A percentile compares a stretch with the other conserved stretches of the same genome.
Conservation (phyloP, 2,329 filamentous ascomycete genomes). For the Sclerotinia minor region DNA sequence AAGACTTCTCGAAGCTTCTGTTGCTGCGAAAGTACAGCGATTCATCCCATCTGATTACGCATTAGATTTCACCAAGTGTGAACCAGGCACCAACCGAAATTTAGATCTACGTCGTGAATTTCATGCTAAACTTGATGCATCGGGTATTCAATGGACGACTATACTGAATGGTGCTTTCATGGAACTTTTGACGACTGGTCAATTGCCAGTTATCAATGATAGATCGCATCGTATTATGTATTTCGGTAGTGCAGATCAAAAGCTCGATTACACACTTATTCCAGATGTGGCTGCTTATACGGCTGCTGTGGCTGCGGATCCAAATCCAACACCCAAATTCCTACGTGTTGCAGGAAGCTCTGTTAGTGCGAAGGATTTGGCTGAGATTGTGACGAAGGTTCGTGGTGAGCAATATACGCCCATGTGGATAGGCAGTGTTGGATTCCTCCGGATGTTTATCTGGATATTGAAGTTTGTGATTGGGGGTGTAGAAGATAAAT, state of each 20-base stretch:
- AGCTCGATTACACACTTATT: constrained; percentile 23
- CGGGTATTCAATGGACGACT: constrained; percentile 26
- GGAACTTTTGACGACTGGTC: constrained; percentile 21
- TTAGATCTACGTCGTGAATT: constrained; percentile 26
- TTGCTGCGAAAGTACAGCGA: constrained; percentile 56
- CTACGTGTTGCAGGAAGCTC: constrained; percentile 26
- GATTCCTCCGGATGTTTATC: constrained; percentile 22
- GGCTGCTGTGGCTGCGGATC: constrained; percentile 26
- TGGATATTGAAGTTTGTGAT: constrained; percentile 23
- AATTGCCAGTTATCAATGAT: constrained; percentile 25
- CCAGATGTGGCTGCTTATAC: constrained; percentile 25
- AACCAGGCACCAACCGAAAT: constrained; percentile 26
- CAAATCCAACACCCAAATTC: constrained; percentile 25
- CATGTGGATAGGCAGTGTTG: constrained; percentile 26
- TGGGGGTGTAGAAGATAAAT: constrained; percentile 15
- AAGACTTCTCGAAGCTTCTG: constrained; percentile 52
- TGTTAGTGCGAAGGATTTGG: constrained; percentile 22
- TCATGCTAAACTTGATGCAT: constrained; percentile 25
- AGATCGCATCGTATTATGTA: constrained; percentile 25
- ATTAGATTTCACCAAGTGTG: constrained; percentile 25
- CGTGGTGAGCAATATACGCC: constrained; percentile 25
- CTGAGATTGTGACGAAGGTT: constrained; percentile 18
- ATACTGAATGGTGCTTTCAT: constrained; percentile 26
- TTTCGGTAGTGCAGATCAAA: constrained; percentile 25
- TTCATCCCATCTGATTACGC: constrained; percentile 59